Base-by-base conservation (phyloP, 495 filamentous ascomycete genomes). In the Penicillium steckii region DNA sequence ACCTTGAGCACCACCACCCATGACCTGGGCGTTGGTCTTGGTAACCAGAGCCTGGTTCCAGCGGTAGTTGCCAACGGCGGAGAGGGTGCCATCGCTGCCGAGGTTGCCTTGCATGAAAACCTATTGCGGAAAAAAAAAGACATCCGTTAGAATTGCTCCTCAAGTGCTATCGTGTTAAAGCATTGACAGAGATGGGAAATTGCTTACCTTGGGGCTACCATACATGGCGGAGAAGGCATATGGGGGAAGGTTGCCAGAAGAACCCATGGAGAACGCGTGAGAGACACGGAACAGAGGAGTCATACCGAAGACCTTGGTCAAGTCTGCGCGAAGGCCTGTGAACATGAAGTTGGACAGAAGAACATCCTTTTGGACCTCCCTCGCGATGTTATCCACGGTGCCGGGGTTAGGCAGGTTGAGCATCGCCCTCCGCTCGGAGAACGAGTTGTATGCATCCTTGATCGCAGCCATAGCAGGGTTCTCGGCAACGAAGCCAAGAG, bases 341-440 rank as follows among this genome's bases (percentile, higher is more conserved):
- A 97, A 97, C 83, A 92, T 94, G 66, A 89, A 88, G 75, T 96
- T 96, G 69, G 85, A 91, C 57, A 96, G 83, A 68, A 97, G 85
- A 41, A 96, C 92, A 78, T 96, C 91, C 66, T 91, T 90, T 74
- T 94, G 85, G 38, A 96, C 91, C 80, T 99, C 94, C 59, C 88
- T 82, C 49, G 85, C 85, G 66, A 99, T 86, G 62, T 89, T 88
- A 70, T 99, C 94, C 49, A 97, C 84, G 21, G 87, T 88, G 46
- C 95, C 94, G 25, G 94, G 94, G 70, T 97, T 96, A 25, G 86
- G 80, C 44, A 99, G 79, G 53, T 91, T 93, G 55, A 99, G 81
- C 68, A 85, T 85, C 57, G 83, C 87, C 76, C 94, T 85, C 73
- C 88, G 83, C 50, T 93, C 88, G 41, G 85, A 85, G 70, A 98